Base-by-base conservation (phyloP, 2,329 filamentous ascomycete species). In the Pseudocercospora eumusae region DNA sequence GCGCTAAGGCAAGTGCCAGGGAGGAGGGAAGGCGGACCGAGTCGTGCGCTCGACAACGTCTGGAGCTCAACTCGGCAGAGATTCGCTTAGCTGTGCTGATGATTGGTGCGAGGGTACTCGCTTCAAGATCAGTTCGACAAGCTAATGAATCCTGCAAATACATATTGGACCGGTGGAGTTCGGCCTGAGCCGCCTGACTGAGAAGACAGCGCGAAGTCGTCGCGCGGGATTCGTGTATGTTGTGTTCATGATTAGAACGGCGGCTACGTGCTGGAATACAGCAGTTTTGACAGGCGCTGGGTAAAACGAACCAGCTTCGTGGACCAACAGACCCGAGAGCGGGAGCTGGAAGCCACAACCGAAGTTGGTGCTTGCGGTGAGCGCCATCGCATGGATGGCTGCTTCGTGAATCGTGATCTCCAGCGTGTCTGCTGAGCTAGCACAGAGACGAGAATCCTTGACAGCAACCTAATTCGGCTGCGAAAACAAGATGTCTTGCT, bases 71-170 rank as follows among this genome's bases (percentile, higher is more conserved):
- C 25, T n/a, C 56, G 56, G 60, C 54, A 44, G 23, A 28, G 20
- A 36, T 50, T 66, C 66, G 63, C 65, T 66, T 62, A 60, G 21
- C 15, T n/a, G n/a, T 18, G 15, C 27, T 25, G 31, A 27, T 61
- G 59, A 68, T 66, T 66, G 63, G 65, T 36, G 36, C 56, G 57
- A 60, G 44, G 49, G n/a, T 15, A 36, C 56, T 44, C 49, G 52
- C 49, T 56, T 27, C 33, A 53, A 36, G 52, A 33, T 63, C 47
- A 56, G 57, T 57, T 40, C 50, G 57, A 33, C 60, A 58, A 59
- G 60, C 64, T 64, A 68, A 52, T 27, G 55, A 62, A 67, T 65
- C 63, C 65, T 64, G 62, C 61, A 45, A 64, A 60, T 67, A 45
- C 63, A 60, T 67, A 62, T 64, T 64, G 56, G 50, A 56, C 40